Percentiles rank a stretch among this genome's conserved stretches.
Conservation (phyloP, 371 early-diverging fungal genomes). For the Homolaphlyctis polyrhiza region DNA sequence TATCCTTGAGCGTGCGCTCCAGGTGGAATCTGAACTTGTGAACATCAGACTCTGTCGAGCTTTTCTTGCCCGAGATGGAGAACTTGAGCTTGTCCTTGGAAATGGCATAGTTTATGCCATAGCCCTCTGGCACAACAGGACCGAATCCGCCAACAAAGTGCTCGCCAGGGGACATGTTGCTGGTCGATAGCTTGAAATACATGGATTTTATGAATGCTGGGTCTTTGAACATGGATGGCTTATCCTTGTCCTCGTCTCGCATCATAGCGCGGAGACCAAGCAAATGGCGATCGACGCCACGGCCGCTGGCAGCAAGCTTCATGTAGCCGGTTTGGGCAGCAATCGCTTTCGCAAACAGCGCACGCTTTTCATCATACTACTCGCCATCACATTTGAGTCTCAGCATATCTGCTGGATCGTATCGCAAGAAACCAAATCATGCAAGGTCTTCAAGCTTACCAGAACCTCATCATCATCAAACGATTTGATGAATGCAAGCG, state of each 20-base stretch:
- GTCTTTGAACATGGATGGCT: slow-evolving; percentile 60
- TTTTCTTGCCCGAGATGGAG: slow-evolving; percentile 53
- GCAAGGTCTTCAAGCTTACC: slow-evolving; percentile 31
- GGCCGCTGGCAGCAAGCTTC: slow-evolving; percentile 59
- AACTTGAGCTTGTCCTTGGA: slow-evolving; percentile 74
- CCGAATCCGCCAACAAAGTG: slow-evolving; percentile 76
- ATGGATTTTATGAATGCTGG: slow-evolving; percentile 55
- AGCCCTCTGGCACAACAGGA: slow-evolving; percentile 68
- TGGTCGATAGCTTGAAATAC: slow-evolving; percentile 64
- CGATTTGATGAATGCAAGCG: slow-evolving; percentile 56
- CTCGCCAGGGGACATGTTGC: slow-evolving; percentile 72
- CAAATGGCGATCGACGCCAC: slow-evolving; percentile 79
- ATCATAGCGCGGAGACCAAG: slow-evolving; percentile 65
- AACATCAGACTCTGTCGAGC: slow-evolving; percentile 21
- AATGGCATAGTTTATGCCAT: slow-evolving; percentile 83
- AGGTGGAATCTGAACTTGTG: slow-evolving; percentile 26
- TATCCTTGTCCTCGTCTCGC: slow-evolving; percentile 42
- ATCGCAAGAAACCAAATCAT: too few relatives aligned
- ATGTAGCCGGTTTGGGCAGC: slow-evolving; percentile 58
- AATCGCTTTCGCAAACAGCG: slow-evolving; percentile 56
- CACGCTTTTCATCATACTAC: slow-evolving; percentile 54
- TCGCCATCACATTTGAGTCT: not conserved
- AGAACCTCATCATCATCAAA: slow-evolving; percentile 54
- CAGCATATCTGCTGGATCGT: not conserved
- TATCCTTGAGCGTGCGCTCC: slow-evolving; percentile 25